Base-by-base conservation (phyloP, 129 eudicot species). In the Saussurea involucrata region DNA sequence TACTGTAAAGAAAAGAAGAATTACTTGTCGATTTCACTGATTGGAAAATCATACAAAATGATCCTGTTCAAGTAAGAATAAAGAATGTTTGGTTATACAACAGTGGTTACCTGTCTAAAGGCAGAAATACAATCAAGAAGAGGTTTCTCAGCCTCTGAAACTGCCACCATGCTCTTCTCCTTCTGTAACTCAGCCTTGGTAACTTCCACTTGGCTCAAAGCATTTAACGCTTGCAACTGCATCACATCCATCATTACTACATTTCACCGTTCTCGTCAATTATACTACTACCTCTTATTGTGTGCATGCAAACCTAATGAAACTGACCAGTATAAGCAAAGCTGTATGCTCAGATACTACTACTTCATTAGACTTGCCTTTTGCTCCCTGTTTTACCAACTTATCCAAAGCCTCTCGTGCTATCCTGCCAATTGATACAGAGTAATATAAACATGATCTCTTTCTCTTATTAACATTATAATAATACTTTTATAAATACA, bases 211-310 rank as follows among this genome's bases (percentile, higher is more conserved):
- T 76, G 71, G 74, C 85, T 86, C 66, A 90, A 89, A 68, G 86
- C 83, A 76, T 83, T 82, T 60, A 82, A 74, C 20, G 97, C 86
- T 86, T 90, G 95, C 83, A 93, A 72, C 98, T 93, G 90, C 87
- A 84, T 72, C 36, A 78, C 57, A 80, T 49, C 34, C 69, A 74
- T 8, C 5, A 42, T 7, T 42, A 68, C 72, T 44, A 24, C 42
- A 12, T 15, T 29, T 29, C 12, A 37, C 46, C 13, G 10, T 37
- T 37, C n/a, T n/a, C n/a, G 13, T 37, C 46, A 10, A 37, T 32
- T 44, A 18, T 20, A 27, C 21, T 46, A 15, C 18, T 0, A 46
- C 4, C 57, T 37, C 49, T 40, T 40, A 40, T 40, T 40, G 11
- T 37, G 12, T 37, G 44, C 44, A 37, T 37, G 68, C 44, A 24